Conservation (phyloP, 139 green algal species). For the Micractinium conductrix region DNA sequence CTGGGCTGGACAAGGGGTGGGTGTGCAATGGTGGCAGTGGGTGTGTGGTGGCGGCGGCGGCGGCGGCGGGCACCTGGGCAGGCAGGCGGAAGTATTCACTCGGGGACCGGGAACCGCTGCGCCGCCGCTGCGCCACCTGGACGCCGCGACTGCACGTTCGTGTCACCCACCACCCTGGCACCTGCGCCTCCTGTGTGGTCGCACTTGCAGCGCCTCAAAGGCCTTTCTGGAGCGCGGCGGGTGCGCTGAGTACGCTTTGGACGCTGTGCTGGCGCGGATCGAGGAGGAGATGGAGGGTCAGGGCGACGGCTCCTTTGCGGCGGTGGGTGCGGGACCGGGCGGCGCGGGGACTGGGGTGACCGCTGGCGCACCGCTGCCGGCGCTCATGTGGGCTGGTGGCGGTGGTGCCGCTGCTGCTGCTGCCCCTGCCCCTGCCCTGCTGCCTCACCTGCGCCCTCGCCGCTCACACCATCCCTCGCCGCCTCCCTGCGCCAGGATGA, state of each 20-base stretch:
- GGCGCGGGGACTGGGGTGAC: too few species aligned
- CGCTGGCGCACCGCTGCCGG: too few species aligned
- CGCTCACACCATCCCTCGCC: background rate
- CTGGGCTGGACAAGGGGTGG: constrained; percentile 43
- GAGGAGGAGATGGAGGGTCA: constrained; percentile 25
- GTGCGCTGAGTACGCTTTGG: constrained; percentile 34
- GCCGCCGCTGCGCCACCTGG: too few species aligned
- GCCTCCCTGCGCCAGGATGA: background rate
- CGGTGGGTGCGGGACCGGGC: background rate
- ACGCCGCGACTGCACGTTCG: too few species aligned
- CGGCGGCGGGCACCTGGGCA: too few species aligned
- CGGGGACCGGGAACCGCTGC: too few species aligned
- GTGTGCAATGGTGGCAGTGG: background rate
- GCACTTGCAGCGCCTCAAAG: constrained; percentile 17
- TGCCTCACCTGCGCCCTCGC: background rate
- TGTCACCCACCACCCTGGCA: background rate
- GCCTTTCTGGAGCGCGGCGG: constrained; percentile 7
- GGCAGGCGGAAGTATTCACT: too few species aligned
- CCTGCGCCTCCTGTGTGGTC: too few species aligned
- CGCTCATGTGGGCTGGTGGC: too few species aligned
- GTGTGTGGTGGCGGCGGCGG: too few species aligned
- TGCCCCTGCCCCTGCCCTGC: background rate
- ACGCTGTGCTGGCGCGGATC: constrained; percentile 25
- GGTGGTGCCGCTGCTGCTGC: background rate
- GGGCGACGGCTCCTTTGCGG: constrained; percentile 26